Conservation (phyloP, 305 asterid species). For the Vinca major region DNA sequence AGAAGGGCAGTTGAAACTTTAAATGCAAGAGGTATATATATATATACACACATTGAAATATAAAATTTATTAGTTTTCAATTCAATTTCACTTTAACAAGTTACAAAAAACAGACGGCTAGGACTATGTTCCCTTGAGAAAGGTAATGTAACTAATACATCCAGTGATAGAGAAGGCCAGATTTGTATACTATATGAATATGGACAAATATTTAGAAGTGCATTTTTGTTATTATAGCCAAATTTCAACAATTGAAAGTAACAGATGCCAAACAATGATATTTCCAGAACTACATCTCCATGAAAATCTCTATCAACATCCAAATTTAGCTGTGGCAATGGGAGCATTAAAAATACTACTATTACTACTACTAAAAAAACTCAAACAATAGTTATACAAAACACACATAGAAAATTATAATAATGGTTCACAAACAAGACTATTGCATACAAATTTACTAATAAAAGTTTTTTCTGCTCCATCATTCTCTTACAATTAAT, state of each 20-base stretch:
- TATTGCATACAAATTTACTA: neutral
- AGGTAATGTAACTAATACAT: neutral
- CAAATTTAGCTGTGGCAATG: neutral
- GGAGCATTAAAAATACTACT: neutral
- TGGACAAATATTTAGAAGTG: conserved; percentile 2
- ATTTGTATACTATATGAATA: conserved; percentile 11
- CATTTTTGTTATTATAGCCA: neutral
- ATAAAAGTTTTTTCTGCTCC: too few relatives aligned
- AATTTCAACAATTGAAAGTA: conserved; percentile 11
- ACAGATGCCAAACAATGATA: conserved; percentile 9
- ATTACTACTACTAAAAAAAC: too few relatives aligned
- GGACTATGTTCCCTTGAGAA: conserved; percentile 10
- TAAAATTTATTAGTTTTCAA: too few relatives aligned
- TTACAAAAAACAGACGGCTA: conserved; percentile 4
- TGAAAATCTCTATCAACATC: neutral
- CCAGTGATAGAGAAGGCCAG: too few relatives aligned
- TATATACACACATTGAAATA: too few relatives aligned
- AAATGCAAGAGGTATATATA: too few relatives aligned
- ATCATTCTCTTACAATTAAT: too few relatives aligned
- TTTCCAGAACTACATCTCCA: conserved; percentile 1
- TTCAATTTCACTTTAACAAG: too few relatives aligned
- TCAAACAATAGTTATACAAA: neutral
- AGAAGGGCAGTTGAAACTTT: too few relatives aligned
- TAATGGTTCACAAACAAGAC: neutral
- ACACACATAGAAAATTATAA: neutral